Conservation (phyloP, 148 eudicot genomes). For the Polygonum aviculare region DNA sequence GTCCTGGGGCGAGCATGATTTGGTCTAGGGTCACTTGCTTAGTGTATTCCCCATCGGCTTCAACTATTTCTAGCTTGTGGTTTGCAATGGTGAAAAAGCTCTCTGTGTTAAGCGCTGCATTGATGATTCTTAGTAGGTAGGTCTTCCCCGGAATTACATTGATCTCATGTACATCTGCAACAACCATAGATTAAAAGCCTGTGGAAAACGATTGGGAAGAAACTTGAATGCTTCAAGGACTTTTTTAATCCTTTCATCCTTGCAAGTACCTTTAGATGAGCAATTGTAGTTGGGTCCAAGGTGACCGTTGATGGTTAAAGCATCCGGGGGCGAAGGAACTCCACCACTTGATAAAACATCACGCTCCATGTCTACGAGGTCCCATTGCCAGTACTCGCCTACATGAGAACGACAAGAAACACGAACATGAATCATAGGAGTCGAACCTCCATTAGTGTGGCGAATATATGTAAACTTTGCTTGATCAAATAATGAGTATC, state of each 20-base stretch:
- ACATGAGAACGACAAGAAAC: neutral
- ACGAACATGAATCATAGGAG: neutral
- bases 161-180: slow-evolving; percentile 40
- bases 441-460: no score
- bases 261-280: slow-evolving; percentile 36
- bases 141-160: slow-evolving; percentile 50
- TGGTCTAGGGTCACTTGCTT: slow-evolving; percentile 35
- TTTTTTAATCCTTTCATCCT: no score
- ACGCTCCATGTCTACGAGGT: slow-evolving; percentile 43
- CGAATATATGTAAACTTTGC: no score
- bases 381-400: slow-evolving; percentile 54
- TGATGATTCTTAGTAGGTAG: slow-evolving; percentile 50
- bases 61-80: slow-evolving; percentile 57
- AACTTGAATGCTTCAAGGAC: no score
- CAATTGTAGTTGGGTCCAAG: slow-evolving; percentile 61
- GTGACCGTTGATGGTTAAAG: slow-evolving; percentile 56
- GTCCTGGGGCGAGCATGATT: slow-evolving; percentile 63
- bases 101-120: slow-evolving; percentile 51
- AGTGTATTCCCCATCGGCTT: slow-evolving; percentile 57
- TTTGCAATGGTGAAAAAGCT: slow-evolving; percentile 55
- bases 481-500: no score
- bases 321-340: slow-evolving; percentile 50
- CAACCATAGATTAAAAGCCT: neutral
- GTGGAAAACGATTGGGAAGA: no score
- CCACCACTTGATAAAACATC: slow-evolving; percentile 48